Percentiles rank a stretch among this genome's conserved stretches.
Conservation (phyloP, 805 yeast species). For the Wickerhamomyces sydowiorum region DNA sequence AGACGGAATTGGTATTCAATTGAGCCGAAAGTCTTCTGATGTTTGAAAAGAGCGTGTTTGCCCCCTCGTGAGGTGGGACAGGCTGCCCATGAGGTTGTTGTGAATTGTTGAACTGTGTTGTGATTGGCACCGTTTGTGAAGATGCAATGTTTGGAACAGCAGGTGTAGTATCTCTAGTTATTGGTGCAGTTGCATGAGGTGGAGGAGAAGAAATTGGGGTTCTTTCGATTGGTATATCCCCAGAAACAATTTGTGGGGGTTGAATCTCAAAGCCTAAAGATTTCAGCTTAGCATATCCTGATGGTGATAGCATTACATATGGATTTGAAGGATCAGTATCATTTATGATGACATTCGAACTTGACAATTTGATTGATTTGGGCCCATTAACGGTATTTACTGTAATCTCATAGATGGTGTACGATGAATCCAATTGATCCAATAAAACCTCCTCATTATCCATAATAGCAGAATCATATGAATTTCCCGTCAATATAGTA, state of each 20-base stretch:
- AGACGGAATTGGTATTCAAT: not conserved
- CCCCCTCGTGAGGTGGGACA: too few species aligned
- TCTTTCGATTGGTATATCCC: not conserved
- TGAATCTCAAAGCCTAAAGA: constrained; percentile 12
- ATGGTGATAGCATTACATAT: constrained; percentile 22
- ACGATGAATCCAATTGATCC: constrained; percentile 8
- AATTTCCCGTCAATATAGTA: constrained; percentile 15
- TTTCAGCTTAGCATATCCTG: constrained; percentile 20
- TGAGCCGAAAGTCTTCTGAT: not conserved
- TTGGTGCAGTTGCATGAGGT: not conserved
- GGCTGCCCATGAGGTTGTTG: not conserved
- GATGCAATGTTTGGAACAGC: not conserved
- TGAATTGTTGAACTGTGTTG: not conserved
- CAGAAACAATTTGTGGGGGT: constrained; percentile 11
- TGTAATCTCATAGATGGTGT: constrained; percentile 8
- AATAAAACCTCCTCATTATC: constrained; percentile 21
- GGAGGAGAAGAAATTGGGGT: not conserved
- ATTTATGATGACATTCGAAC: constrained; percentile 21
- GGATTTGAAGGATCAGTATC: constrained; percentile 17
- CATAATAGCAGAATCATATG: constrained; percentile 19
- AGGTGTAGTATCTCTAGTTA: not conserved
- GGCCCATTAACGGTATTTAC: constrained; percentile 10
- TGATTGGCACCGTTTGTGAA: not conserved
- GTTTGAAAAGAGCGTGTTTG: too few species aligned
- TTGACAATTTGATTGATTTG: constrained; percentile 14